phyloP scores from a whole-genome alignment of 2,329 filamentous ascomycete genomes.

The Fusarium sarcochroum region DNA sequence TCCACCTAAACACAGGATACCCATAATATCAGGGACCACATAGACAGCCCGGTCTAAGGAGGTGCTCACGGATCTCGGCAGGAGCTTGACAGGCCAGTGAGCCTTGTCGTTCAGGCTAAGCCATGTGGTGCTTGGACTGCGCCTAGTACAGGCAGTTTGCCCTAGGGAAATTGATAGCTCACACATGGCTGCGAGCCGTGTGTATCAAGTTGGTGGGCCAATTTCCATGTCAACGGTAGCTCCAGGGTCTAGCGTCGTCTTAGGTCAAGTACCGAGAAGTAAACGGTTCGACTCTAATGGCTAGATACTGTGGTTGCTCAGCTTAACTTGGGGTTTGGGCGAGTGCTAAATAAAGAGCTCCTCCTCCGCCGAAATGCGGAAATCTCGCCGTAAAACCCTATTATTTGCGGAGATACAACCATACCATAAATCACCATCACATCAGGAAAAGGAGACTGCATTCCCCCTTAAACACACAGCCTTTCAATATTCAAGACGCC shows the following conservation, averaged over 20 bases:
- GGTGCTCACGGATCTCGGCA: background rate
- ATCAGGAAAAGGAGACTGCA: slow-evolving; percentile 2
- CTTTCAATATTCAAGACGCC: background rate
- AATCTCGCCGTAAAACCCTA: too few species aligned
- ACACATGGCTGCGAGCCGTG: background rate
- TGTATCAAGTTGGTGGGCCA: slow-evolving; percentile 32
- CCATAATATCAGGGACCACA: too few species aligned
- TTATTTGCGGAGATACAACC: background rate
- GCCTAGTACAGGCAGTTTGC: slow-evolving; percentile 2
- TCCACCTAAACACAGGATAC: too few species aligned
- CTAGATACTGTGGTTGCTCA: background rate
- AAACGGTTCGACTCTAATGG: too few species aligned
- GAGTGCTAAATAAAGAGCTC: background rate
- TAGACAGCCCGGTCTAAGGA: too few species aligned
- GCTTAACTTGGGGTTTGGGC: too few species aligned
- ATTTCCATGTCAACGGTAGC: background rate
- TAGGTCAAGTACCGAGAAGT: background rate
- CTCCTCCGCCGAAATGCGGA: background rate
- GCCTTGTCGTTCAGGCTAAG: background rate
- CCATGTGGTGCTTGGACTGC: slow-evolving; percentile 17
- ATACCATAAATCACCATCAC: background rate
- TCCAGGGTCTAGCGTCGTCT: background rate
- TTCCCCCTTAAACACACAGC: background rate
- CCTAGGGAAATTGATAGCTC: background rate
- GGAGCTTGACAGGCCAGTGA: background rate